Evolutionary conservation across 345 rosid genomes (phyloP).

Genomic region (Bruguiera sexangula): DNA sequence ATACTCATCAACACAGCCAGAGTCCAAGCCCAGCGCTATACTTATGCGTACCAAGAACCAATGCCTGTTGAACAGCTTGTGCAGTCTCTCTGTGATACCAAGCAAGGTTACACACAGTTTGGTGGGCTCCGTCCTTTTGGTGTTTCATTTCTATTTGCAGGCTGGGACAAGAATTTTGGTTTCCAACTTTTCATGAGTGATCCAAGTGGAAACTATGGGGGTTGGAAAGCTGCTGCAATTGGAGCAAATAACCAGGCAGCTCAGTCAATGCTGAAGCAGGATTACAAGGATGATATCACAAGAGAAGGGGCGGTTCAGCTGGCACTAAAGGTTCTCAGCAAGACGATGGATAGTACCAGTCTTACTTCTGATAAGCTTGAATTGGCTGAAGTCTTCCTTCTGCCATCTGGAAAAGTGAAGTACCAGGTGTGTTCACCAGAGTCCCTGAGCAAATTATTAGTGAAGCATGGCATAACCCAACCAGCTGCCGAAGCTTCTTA

Average conservation of each 20-base stretch:
- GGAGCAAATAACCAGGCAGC: conserved; percentile 98
- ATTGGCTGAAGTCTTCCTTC: conserved; percentile 72
- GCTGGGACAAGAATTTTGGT: conserved; percentile 91
- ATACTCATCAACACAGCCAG: conserved; percentile 88
- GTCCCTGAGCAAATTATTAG: conserved; percentile 68
- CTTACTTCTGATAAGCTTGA: conserved; percentile 94
- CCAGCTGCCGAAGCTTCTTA: conserved; percentile 70
- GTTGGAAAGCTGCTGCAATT: conserved; percentile 94
- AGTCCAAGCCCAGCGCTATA: conserved; percentile 91
- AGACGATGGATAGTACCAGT: conserved; percentile 98
- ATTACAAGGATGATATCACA: conserved; percentile 81
- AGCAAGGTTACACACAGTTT: conserved; percentile 93
- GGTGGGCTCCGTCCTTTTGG: conserved; percentile 98
- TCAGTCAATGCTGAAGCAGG: conserved; percentile 94
- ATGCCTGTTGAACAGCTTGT: conserved; percentile 97
- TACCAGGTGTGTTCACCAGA: conserved; percentile 85
- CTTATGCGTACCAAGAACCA: conserved; percentile 85
- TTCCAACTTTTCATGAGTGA: conserved; percentile 95
- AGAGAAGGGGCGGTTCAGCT: conserved; percentile 90
- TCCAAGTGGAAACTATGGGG: conserved; percentile 91
- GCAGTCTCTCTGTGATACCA: conserved; percentile 90
- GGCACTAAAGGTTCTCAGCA: conserved; percentile 86
- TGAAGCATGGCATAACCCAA: conserved; percentile 75
- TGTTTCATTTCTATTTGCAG: conserved; percentile 88
- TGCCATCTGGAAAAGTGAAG: conserved; percentile 76